Conservation (phyloP, 345 rosid species). For the Isatis tinctoria region DNA sequence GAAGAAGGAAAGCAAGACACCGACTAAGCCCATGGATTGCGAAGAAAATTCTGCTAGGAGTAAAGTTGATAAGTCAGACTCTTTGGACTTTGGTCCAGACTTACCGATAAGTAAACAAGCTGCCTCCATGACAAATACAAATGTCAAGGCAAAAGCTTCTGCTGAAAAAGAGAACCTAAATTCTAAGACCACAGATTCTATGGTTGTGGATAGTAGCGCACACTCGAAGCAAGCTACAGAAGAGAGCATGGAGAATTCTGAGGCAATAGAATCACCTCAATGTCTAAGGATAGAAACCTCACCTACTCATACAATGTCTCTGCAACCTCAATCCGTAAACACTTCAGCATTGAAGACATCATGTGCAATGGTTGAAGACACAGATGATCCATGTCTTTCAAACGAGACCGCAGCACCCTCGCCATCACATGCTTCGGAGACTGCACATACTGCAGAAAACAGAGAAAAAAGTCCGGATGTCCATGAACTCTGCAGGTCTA, state of each 20-base stretch:
- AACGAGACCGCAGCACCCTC: slow-evolving; percentile 10
- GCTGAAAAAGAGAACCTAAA: slow-evolving; percentile 31
- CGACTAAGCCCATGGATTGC: slow-evolving; percentile 27
- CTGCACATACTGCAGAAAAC: slow-evolving; percentile 1
- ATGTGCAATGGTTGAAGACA: slow-evolving; percentile 9
- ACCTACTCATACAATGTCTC: slow-evolving; percentile 20
- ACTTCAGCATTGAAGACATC: slow-evolving; percentile 20
- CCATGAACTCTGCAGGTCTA: slow-evolving; percentile 19
- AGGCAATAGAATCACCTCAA: slow-evolving; percentile 27
- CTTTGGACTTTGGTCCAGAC: slow-evolving; percentile 26
- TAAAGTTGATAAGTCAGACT: slow-evolving; percentile 16
- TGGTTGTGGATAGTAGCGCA: slow-evolving; percentile 24
- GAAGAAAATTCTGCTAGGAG: slow-evolving; percentile 30
- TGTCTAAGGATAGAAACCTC: slow-evolving; percentile 25
- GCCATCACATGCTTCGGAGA: slow-evolving; percentile 14
- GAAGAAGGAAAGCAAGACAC: slow-evolving; percentile 38
- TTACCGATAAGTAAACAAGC: slow-evolving; percentile 7
- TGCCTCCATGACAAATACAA: slow-evolving; percentile 16
- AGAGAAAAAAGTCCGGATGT: slow-evolving; percentile 30
- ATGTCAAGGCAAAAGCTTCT: slow-evolving; percentile 31
- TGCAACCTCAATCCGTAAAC: slow-evolving; percentile 23
- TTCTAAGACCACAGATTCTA: slow-evolving; percentile 23
- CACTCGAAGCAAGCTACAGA: slow-evolving; percentile 18
- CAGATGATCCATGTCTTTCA: slow-evolving; percentile 13
- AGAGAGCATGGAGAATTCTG: slow-evolving; percentile 26